These are phyloP conservation scores for Aspergillus candidus DNA, from an alignment of 2,329 filamentous ascomycete species.

Conservation along the genomic window DNA sequence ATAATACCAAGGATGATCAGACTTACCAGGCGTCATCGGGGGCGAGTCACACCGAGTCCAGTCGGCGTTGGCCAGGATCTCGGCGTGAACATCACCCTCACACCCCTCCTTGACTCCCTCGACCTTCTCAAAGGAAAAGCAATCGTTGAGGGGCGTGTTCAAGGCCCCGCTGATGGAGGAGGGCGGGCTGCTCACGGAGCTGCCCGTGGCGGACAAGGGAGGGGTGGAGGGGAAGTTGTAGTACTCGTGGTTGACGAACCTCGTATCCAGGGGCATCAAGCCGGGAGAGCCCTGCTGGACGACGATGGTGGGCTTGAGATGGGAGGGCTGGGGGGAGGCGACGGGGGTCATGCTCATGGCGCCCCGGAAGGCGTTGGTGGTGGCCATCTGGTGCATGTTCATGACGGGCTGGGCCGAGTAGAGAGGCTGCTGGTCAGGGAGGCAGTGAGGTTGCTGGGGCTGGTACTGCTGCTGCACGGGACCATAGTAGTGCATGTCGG, in stretches of 20 bases:
- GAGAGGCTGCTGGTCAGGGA: slow-evolving; percentile 29
- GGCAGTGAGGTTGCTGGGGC: slow-evolving; percentile 17
- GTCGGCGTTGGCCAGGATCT: slow-evolving; percentile 66
- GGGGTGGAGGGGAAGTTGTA: slow-evolving; percentile 79
- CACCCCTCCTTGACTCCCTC: slow-evolving; percentile 65
- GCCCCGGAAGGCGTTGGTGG: slow-evolving; percentile 38
- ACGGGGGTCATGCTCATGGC: slow-evolving; percentile 56
- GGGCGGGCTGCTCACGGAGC: slow-evolving; percentile 76
- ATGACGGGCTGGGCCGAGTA: slow-evolving; percentile 38
- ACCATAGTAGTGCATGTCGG: slow-evolving; percentile 41
- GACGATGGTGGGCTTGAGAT: slow-evolving; percentile 69
- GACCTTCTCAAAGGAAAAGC: slow-evolving; percentile 65
- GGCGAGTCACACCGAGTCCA: slow-evolving; percentile 75
- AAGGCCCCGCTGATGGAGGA: slow-evolving; percentile 64
- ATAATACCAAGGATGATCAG: background rate
- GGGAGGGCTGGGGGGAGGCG: slow-evolving; percentile 66
- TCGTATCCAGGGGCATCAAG: slow-evolving; percentile 64
- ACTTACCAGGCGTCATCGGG: slow-evolving; percentile 85
- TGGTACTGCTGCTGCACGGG: slow-evolving; percentile 32
- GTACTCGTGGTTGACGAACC: slow-evolving; percentile 57
- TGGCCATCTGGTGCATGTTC: slow-evolving; percentile 41
- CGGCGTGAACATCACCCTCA: slow-evolving; percentile 63
- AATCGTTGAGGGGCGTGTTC: slow-evolving; percentile 74
- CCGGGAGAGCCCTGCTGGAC: slow-evolving; percentile 52
- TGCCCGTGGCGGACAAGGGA: slow-evolving; percentile 76